Conservation (phyloP, 257 asterid species). For the Scutellaria galericulata region DNA sequence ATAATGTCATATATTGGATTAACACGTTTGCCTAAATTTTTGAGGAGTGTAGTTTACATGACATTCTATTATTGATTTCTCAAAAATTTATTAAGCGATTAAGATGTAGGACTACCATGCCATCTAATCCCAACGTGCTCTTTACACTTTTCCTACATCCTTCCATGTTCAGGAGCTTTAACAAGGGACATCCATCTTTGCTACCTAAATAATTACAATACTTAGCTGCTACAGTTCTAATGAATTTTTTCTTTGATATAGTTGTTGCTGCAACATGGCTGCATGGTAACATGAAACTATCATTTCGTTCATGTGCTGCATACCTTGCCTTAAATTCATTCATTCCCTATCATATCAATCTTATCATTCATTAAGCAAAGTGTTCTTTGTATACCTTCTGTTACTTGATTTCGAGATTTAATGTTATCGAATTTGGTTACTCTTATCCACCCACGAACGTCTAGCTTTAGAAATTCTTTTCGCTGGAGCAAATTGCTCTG, state of each 20-base stretch:
- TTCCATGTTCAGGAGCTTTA: background rate
- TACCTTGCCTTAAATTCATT: background rate
- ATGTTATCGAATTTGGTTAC: background rate
- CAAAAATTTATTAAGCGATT: background rate
- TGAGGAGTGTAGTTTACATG: too few relatives aligned
- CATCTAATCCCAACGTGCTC: background rate
- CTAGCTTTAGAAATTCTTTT: background rate
- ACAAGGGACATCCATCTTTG: background rate
- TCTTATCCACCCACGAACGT: background rate
- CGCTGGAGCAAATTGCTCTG: background rate
- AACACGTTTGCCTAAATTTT: too few relatives aligned
- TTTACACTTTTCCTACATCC: background rate
- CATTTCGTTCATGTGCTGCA: background rate
- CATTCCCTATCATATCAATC: background rate
- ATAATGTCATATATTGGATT: too few relatives aligned
- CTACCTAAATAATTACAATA: background rate
- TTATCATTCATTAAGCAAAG: constrained; percentile 1
- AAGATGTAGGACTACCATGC: background rate
- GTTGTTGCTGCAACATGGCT: background rate
- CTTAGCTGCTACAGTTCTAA: constrained; percentile 4
- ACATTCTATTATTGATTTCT: too few relatives aligned
- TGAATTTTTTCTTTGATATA: background rate
- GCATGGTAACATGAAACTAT: background rate
- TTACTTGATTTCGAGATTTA: background rate
- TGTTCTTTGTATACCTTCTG: background rate